Evolutionary conservation across 2,329 filamentous ascomycete species (phyloP), one percentile per base, ranked within the genome.

Genomic region (Neonectria faginata): DNA sequence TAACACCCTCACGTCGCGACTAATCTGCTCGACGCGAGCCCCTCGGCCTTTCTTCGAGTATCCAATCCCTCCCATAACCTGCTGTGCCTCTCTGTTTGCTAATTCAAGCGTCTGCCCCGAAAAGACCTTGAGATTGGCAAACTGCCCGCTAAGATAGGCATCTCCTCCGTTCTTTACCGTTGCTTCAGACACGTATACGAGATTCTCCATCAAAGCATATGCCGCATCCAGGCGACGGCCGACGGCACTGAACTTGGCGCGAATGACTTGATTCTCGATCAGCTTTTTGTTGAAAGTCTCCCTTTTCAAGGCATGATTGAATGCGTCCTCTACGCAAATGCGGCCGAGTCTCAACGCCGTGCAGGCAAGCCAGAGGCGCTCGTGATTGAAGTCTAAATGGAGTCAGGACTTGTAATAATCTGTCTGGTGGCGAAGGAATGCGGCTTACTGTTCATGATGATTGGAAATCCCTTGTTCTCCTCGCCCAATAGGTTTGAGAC

Each of bases 211-310:
- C 50, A 55, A 64, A 0, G 66, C 58, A 11, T 62, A 31, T 0
- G 57, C 31, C 3, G 85, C 83, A 64, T 89, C 88, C 11, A 90
- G 83, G 64, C 86, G 82, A 2, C 85, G 79, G 0, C 85, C 86
- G 57, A 89, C 82, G 22, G 83, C 86, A 29, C 85, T 83, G 20
- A 90, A 81, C 70, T 90, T 89, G 18, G 83, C 79, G n/a, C 84
- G 81, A 56, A 90, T 89, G 27, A 87, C 84, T 57, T 88, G 85
- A 70, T 86, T 86, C 11, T 83, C 75, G 57, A 89, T 85, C 3
- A 90, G 78, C 0, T 85, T 83, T 45, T 83, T 84, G 18, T 87
- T 86, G 69, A 89, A 89, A 0, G 88, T 89, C 60, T 86, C 79
- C 2, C 86, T 78, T 9, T 77, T 80, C 33, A 80, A 76, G 1